A percentile compares a stretch with the other conserved stretches of the same genome.
Conservation (phyloP, 345 rosid genomes). For the Gossypioides kirkii region DNA sequence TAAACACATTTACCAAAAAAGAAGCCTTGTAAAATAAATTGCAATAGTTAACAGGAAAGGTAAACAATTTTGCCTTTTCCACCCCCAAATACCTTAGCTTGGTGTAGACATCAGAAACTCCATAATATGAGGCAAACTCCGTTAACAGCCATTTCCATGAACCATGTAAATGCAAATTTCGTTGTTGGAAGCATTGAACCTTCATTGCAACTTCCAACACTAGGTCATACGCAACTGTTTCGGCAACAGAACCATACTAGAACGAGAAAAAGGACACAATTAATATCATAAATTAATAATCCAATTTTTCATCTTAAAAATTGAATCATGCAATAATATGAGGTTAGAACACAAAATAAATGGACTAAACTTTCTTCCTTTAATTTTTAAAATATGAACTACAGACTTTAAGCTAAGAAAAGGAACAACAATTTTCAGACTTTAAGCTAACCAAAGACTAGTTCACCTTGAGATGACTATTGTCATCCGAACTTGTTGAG, state of each 20-base stretch:
- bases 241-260: constrained; percentile 94
- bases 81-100: constrained; percentile 58
- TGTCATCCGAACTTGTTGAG: constrained; percentile 80
- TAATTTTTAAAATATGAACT: not conserved
- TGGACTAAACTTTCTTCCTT: not conserved
- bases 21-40: not conserved
- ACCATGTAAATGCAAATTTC: constrained; percentile 71
- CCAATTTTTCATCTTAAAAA: constrained; percentile 1
- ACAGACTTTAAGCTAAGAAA: not conserved
- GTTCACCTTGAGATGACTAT: constrained; percentile 69
- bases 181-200: constrained; percentile 80
- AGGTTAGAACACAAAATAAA: not conserved
- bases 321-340: not conserved
- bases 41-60: not conserved
- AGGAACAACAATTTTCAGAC: not conserved
- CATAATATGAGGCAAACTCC: constrained; percentile 92
- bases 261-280: constrained; percentile 20
- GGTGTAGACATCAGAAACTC: constrained; percentile 84
- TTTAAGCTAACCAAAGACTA: not conserved
- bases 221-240: constrained; percentile 95
- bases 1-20: constrained; percentile 7
- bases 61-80: not conserved
- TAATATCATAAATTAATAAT: constrained; percentile 15
- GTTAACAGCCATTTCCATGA: constrained; percentile 96
- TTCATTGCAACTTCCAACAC: constrained; percentile 89